phyloP scores from a whole-genome alignment of 768 basidiomycete genomes.

The Lactifluus echinatus region DNA sequence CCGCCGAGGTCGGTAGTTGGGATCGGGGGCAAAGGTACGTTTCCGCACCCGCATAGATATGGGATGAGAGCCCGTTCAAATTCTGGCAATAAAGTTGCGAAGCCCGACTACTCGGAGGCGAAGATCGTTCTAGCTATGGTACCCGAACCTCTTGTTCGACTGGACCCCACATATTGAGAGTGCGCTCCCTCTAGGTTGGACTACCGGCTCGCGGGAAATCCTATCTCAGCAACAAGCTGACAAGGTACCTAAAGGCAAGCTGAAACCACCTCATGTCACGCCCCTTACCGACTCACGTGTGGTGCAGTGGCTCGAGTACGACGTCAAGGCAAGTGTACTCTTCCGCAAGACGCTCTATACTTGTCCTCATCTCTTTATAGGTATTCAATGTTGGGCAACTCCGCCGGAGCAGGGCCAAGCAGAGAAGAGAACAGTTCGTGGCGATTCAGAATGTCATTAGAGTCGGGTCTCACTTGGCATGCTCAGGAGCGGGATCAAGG shows the following conservation, averaged over 20 bases:
- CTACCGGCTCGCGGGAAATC: slow-evolving; percentile 98
- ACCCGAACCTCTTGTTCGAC: slow-evolving; percentile 14
- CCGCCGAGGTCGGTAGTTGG: slow-evolving; percentile 81
- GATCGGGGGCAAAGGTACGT: slow-evolving; percentile 78
- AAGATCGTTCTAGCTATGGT: slow-evolving; percentile 99
- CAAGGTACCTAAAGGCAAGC: slow-evolving; percentile 82
- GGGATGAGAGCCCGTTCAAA: neutral
- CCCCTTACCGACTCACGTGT: neutral
- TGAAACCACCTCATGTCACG: neutral
- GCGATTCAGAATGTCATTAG: neutral
- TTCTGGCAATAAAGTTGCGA: slow-evolving; percentile 55
- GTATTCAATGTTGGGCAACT: slow-evolving; percentile 98
- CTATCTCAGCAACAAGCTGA: slow-evolving; percentile 95
- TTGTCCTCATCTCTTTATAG: slow-evolving; percentile 29
- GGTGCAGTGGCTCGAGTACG: slow-evolving; percentile 91
- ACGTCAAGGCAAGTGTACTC: slow-evolving; percentile 65
- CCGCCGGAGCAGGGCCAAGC: slow-evolving; percentile 74
- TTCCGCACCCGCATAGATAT: neutral
- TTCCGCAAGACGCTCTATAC: neutral
- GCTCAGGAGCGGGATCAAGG: slow-evolving; percentile 67
- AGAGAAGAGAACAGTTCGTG: slow-evolving; percentile 64
- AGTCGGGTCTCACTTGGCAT: neutral
- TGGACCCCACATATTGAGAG: neutral
- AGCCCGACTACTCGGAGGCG: slow-evolving; percentile 96
- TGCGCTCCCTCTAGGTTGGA: slow-evolving; percentile 55